Evolutionary conservation across 2,329 filamentous ascomycete genomes (phyloP), one percentile per base, ranked within the genome.

Genomic region (Colletotrichum phormii): DNA sequence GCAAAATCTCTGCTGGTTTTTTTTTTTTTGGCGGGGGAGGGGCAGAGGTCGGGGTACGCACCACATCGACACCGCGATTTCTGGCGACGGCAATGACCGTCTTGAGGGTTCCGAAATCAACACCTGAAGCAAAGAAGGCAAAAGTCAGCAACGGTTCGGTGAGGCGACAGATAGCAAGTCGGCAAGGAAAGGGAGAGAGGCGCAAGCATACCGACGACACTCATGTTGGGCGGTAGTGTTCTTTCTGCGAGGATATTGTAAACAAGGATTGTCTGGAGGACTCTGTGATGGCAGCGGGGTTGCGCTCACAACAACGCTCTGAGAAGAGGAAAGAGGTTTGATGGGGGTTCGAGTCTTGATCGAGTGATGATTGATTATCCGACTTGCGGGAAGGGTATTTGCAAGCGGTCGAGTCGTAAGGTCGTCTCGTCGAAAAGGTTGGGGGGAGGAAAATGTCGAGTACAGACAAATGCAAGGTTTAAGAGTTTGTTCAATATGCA

Each of bases 21-120:
- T 24, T 54, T 24, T 29, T 64, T 70, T 59, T 63, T 62, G 35
- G 61, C 64, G 67, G 65, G 66, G 35, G 37, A 67, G 66, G 75
- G 61, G 35, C 42, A 63, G 65, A 64, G 73, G 75, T 72, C 74
- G 76, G 42, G 76, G 78, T 82, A 97, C 95, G 82, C 90, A 98
- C 95, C 84, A 99, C 97, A 89, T 99, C 97, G 84, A 99, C 97
- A 87, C 97, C 97, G 84, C 97, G 95, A 86, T 98, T 98, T 84
- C 97, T 92, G 82, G 97, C 97, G 85, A 98, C 96, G 83, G 96
- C 96, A 86, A 98, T 94, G 82, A 97, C 95, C 83, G 96, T 98
- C 90, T 97, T 98, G 84, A 97, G 92, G 78, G 95, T 95, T 88
- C 96, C 96, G 87, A 98, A 93, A 90, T 98, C 96, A 85, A 97